Conservation (phyloP, 2,329 filamentous ascomycete species). For the Trichoderma endophyticum region DNA sequence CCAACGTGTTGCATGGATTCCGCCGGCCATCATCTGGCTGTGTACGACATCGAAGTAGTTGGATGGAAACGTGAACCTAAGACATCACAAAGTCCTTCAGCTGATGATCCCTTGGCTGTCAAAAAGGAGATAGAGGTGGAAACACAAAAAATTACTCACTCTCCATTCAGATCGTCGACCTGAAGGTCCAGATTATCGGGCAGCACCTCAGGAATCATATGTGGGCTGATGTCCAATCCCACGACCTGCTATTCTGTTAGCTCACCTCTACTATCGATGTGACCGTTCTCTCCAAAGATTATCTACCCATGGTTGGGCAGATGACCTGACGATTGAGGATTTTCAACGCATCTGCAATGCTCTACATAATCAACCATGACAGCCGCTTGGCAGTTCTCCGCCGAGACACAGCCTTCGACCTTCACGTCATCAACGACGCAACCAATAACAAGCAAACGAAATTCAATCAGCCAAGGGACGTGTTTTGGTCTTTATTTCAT, state of each 20-base stretch:
- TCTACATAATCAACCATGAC: neutral
- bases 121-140: neutral
- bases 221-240: conserved; percentile 68
- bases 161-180: conserved; percentile 68
- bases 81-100: neutral
- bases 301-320: neutral
- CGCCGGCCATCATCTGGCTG: conserved; percentile 68
- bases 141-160: conserved; percentile 36
- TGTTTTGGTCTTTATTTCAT: neutral
- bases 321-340: neutral
- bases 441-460: neutral
- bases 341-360: neutral
- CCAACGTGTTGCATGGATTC: conserved; percentile 73
- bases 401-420: neutral
- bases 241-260: conserved; percentile 53
- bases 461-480: neutral
- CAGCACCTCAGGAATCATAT: conserved; percentile 62
- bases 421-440: neutral
- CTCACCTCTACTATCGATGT: neutral
- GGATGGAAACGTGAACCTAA: conserved; percentile 62
- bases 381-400: too few relatives aligned
- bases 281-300: neutral
- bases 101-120: neutral
- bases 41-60: conserved; percentile 81
- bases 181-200: conserved; percentile 68